These are phyloP conservation scores for Bromus sterilis DNA, from an alignment of 176 grass and related monocot species.

Conservation along the genomic window DNA sequence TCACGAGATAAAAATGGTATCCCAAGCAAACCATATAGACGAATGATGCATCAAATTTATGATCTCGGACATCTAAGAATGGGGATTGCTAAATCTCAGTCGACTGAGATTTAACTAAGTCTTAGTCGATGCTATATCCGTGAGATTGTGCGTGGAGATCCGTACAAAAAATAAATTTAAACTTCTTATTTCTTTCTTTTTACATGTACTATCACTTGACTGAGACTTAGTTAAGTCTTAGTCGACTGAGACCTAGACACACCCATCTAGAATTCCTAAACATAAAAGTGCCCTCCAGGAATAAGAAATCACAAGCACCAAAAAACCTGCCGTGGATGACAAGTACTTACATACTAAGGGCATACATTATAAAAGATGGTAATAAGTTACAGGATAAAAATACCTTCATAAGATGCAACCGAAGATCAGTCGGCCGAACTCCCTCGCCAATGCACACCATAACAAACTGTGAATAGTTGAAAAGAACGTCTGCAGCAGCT, in stretches of 20 bases:
- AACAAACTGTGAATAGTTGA: constrained; percentile 86
- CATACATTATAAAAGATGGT: background rate
- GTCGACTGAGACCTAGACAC: no score
- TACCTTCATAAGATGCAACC: constrained; percentile 96
- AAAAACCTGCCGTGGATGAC: background rate
- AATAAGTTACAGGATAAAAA: background rate
- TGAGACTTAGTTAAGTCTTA: no score
- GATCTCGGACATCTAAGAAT: no score
- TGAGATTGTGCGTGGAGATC: no score
- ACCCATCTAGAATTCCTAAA: background rate
- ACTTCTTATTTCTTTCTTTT: no score
- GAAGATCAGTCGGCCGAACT: constrained; percentile 78
- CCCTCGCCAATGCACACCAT: constrained; percentile 96
- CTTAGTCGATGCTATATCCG: no score
- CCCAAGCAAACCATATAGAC: background rate
- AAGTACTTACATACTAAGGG: background rate
- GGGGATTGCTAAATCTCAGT: no score
- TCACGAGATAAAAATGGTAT: background rate
- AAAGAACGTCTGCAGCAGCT: constrained; percentile 76
- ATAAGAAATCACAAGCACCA: background rate
- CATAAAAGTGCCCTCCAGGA: background rate
- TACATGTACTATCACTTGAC: no score
- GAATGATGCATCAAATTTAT: background rate
- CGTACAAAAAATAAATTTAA: no score
- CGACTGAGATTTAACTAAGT: no score